Percentiles rank a stretch among this genome's conserved stretches.
These are phyloP conservation scores for Mycosphaerella sp. DNA, from an alignment of 2,329 filamentous ascomycete species.

Conservation along the genomic window DNA sequence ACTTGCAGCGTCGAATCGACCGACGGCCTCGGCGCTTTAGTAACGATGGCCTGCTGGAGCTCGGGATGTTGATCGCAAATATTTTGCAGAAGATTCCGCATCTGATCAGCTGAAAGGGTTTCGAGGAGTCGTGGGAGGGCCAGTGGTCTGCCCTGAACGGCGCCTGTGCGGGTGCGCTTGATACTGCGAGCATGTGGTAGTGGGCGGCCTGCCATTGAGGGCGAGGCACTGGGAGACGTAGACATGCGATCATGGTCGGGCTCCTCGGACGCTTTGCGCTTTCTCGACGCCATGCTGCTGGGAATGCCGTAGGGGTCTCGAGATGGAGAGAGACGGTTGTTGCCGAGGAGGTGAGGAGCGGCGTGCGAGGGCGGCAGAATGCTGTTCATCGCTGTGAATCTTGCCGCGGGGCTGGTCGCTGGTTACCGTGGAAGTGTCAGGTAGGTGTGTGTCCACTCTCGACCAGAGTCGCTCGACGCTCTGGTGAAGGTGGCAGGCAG, in stretches of 20 bases:
- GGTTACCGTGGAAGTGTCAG: neutral
- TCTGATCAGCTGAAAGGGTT: constrained; percentile 77
- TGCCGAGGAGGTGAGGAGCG: constrained; percentile 58
- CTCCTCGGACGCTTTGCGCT: constrained; percentile 82
- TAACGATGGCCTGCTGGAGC: constrained; percentile 76
- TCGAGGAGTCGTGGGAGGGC: constrained; percentile 76
- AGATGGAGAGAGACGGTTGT: constrained; percentile 54
- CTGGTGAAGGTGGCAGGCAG: neutral
- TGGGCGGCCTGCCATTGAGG: constrained; percentile 62
- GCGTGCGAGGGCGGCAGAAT: constrained; percentile 52
- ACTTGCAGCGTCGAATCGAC: constrained; percentile 74
- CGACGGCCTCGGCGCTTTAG: constrained; percentile 78
- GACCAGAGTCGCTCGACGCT: neutral
- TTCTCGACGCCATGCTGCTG: constrained; percentile 47
- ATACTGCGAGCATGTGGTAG: constrained; percentile 55
- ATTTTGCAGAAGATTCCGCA: constrained; percentile 78
- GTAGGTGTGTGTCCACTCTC: neutral
- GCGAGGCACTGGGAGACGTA: constrained; percentile 77
- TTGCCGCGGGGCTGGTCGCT: neutral
- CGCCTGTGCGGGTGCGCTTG: constrained; percentile 61
- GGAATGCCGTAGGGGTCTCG: constrained; percentile 35
- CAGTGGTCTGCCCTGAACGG: constrained; percentile 57
- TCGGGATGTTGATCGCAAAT: constrained; percentile 86
- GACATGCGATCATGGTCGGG: constrained; percentile 71
- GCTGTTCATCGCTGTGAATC: constrained; percentile 50